These are phyloP conservation scores for Jamesozyma jinghongensis DNA, from an alignment of 805 yeast species.

Conservation along the genomic window DNA sequence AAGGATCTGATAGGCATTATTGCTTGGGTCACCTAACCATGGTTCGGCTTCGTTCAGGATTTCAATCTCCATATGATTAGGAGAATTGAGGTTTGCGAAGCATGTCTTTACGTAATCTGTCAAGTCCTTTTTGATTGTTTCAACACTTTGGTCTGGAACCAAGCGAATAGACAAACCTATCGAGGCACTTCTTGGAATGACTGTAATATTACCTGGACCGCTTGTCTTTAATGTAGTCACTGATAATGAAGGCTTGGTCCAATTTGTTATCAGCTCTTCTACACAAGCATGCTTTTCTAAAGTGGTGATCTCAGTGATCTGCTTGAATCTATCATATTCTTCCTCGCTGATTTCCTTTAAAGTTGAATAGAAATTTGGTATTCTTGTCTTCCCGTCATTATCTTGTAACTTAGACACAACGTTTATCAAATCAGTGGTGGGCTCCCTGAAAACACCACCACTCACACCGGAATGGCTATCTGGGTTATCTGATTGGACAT, in stretches of 20 bases:
- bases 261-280: slow-evolving; percentile 58
- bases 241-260: slow-evolving; percentile 87
- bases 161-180: slow-evolving; percentile 75
- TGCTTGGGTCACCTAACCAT: slow-evolving; percentile 85
- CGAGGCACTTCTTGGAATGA: slow-evolving; percentile 73
- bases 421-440: slow-evolving; percentile 76
- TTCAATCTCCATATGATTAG: slow-evolving; percentile 51
- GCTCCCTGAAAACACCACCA: slow-evolving; percentile 86
- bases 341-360: slow-evolving; percentile 46
- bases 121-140: slow-evolving; percentile 44
- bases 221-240: slow-evolving; percentile 77
- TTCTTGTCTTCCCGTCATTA: slow-evolving; percentile 44
- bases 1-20: slow-evolving; percentile 61
- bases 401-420: slow-evolving; percentile 54
- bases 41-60: slow-evolving; percentile 86
- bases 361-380: slow-evolving; percentile 68
- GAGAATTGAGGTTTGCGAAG: slow-evolving; percentile 46
- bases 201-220: slow-evolving; percentile 85
- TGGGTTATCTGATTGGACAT: slow-evolving; percentile 61
- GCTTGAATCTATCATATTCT: slow-evolving; percentile 55
- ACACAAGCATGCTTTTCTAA: slow-evolving; percentile 28
- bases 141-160: slow-evolving; percentile 79
- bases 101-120: slow-evolving; percentile 36
- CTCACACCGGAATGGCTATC: slow-evolving; percentile 95
- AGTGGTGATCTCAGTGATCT: slow-evolving; percentile 40